Evolutionary conservation across 305 asterid species (phyloP), one percentile per base, ranked within the genome.

Genomic region (Rubia tinctorum): DNA sequence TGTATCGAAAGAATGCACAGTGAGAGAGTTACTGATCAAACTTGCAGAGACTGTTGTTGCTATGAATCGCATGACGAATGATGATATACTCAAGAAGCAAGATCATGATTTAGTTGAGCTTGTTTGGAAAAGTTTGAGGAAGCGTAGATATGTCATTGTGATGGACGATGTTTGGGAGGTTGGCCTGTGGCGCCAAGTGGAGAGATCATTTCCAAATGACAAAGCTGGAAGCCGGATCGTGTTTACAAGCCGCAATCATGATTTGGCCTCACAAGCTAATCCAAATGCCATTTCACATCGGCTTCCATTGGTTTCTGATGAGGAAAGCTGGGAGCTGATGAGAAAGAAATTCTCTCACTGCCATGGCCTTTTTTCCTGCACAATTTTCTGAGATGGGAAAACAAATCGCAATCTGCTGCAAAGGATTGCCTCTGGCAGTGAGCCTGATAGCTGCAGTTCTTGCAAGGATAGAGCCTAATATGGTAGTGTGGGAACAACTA

Each of bases 121-220:
- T 6, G 59, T 70, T 2, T 5, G 68, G 44, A 45, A 27, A 60
- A 8, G 44, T 20, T 49, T 75, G 34, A 75, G 62, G 39, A 7
- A 42, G 55, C 10, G n/a, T 45, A 75, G 65, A 40, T 75, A 68
- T 34, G 42, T 75, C 34, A 60, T 75, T 37, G 78, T 75, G 9
- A 13, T 75, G 72, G 79, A 69, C 63, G 75, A 75, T 37, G 40
- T 69, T n/a, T 75, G 71, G 79, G 71, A 69, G 6, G 56, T 45
- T 2, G 39, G 11, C 0, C 53, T 43, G 0, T 69, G 74, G 75
- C 14, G 30, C 15, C 20, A 69, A 43, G 30, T 75, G 18, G 14
- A 37, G 49, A 7, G 15, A 1, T 69, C 53, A 44, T 75, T 37
- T 34, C 79, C 79, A 37, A 27, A 75, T 44, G 79, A 69, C 8